Base-by-base conservation (phyloP, 2,329 filamentous ascomycete species). In the Catunica adiposa region DNA sequence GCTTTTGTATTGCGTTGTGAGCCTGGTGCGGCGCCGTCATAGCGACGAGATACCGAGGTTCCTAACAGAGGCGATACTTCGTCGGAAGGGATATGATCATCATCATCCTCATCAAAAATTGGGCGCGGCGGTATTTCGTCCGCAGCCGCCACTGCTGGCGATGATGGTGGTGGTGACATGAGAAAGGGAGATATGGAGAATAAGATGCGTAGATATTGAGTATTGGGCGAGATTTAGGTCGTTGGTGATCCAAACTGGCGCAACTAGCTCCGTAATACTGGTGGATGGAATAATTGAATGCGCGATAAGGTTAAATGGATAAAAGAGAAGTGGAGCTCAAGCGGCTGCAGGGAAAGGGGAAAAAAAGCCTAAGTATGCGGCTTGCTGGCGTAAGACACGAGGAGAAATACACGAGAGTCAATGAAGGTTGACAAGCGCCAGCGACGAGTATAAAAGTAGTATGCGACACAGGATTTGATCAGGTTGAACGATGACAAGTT, bases 61-160 rank as follows among this genome's bases (percentile, higher is more conserved):
- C 68, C 66, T 1, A 80, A 69, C 14, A 80, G 69, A 17, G 76
- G 76, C n/a, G 76, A 74, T n/a, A 71, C 69, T 61, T 80, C 77
- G 42, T 62, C 61, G 11, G 55, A 58, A 61, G 64, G 53, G 31
- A 60, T 20, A 60, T 62, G 55, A 57, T 62, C 55, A 50, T 62
- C 59, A 48, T 62, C 58, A n/a, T 66, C n/a, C n/a, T n/a, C 64
- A 37, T 67, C 64, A 26, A 56, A 58, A 25, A 58, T 58, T 20
- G 56, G 56, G 23, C 48, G 47, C 55, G 51, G 22, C n/a, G 47
- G 47, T 25, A 25, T 55, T 44, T 22, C 38, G 37, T 15, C 54
- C 44, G 26, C 44, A 22, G 23, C 44, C 22, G 44, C 44, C 44
- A 22, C 23, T 1, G 44, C 17, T 25, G 44, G 44, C 26, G 20